Percentiles rank a stretch among this genome's conserved stretches.
phyloP scores from a whole-genome alignment of 2,329 filamentous ascomycete species.

The Amesomyces nigricolor region DNA sequence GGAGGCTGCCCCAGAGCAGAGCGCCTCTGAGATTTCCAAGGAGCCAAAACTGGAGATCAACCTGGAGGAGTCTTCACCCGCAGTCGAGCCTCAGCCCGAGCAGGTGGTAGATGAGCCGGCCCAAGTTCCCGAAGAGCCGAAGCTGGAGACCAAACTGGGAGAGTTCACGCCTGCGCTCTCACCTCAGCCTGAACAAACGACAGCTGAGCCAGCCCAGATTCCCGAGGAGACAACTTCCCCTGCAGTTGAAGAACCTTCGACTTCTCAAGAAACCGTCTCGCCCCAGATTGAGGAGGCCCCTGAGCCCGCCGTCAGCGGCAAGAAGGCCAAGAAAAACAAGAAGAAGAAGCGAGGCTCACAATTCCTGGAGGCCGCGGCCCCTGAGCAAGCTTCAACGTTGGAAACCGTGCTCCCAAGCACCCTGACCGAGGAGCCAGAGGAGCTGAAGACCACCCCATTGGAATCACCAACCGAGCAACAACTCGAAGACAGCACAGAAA shows the following conservation, averaged over 20 bases:
- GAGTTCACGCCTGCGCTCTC: not conserved
- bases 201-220: not conserved
- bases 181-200: not conserved
- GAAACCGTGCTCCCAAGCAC: not conserved
- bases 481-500: not conserved
- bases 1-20: constrained; percentile 1
- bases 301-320: constrained; percentile 8
- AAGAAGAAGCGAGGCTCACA: constrained; percentile 6
- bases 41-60: not conserved
- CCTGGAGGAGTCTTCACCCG: not conserved
- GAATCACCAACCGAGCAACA: constrained; percentile 1
- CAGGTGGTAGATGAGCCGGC: not conserved
- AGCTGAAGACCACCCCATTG: not conserved
- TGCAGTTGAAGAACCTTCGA: not conserved
- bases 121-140: not conserved
- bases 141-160: not conserved
- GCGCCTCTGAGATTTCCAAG: not conserved
- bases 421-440: not conserved
- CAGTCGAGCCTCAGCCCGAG: not conserved
- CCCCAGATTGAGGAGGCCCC: not conserved
- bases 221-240: not conserved
- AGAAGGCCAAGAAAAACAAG: constrained; percentile 18
- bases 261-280: not conserved
- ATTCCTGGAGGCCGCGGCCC: not conserved
- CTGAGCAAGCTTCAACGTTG: not conserved